Base-by-base conservation (phyloP, 1,284 basidiomycete species). In the Sanghuangporus baumii region DNA sequence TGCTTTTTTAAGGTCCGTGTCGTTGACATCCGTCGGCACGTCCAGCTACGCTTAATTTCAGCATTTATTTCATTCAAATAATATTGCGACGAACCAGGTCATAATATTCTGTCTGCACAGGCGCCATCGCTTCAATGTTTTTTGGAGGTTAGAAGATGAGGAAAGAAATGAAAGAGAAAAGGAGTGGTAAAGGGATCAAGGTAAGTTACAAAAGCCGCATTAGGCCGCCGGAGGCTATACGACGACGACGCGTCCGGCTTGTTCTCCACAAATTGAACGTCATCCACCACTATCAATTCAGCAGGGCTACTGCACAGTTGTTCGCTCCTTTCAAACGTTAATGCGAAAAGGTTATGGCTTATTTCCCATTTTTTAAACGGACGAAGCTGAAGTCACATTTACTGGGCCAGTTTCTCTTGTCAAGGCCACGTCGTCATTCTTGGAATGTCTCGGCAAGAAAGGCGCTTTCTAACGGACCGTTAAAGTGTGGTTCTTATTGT, bases 1-100 rank as follows among this genome's bases (percentile, higher is more conserved):
- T 1, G 93, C 94, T 78, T 96, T 98, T 81, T 98, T 99, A 69
- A 98, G 77, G 64, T 90, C 86, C 3, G 86, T 87, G 67, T 93
- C 92, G 59, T 74, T 76, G 23, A 77, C 83, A 55, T 85, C 83
- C 26, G 77, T 70, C 4, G 75, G 52, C 14, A 85, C 83, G 18
- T 75, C 78, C 52, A 84, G 68, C 81, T 84, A 57, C 14, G 31
- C 40, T 16, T 40, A 60, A 57, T 38, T 43, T 51, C 40, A 54
- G 58, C n/a, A 47, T 37, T 20, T 14, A 47, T 26, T 37, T 14
- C 38, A 56, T 37, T 55, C 43, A 40, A 55, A 23, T 54, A 41
- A 57, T 51, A 41, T 6, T 46, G 16, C 43, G 43, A 46, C 76
- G 66, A 65, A 80, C 79, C 68, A 80, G 64, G 67, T 81, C 80